Evolutionary conservation across 2,329 filamentous ascomycete species (phyloP).

Genomic region (Fusarium albidum): DNA sequence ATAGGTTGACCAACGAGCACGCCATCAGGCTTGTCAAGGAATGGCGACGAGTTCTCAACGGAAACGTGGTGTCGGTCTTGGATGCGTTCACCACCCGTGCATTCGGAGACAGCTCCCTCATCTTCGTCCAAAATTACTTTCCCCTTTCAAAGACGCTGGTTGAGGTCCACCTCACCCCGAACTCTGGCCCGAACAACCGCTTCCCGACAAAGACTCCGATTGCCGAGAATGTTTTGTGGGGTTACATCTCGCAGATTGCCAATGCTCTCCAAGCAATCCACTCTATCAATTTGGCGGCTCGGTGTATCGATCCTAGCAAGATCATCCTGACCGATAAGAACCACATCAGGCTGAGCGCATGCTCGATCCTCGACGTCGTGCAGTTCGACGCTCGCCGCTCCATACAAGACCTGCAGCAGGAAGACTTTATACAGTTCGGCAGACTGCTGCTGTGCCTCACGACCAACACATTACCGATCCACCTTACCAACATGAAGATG

Average conservation of each 20-base stretch:
- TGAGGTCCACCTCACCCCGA: conserved; percentile 74
- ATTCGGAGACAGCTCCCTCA: conserved; percentile 93
- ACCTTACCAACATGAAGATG: conserved; percentile 69
- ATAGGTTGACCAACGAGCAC: conserved; percentile 86
- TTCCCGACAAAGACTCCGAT: conserved; percentile 58
- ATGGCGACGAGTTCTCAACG: conserved; percentile 87
- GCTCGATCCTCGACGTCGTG: conserved; percentile 88
- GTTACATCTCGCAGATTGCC: conserved; percentile 90
- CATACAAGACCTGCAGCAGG: conserved; percentile 80
- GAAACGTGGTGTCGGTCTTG: conserved; percentile 83
- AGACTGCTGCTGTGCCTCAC: conserved; percentile 84
- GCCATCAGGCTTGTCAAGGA: conserved; percentile 86
- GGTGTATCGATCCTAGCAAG: conserved; percentile 87
- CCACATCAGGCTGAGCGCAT: conserved; percentile 86
- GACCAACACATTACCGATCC: conserved; percentile 66
- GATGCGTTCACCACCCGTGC: conserved; percentile 93
- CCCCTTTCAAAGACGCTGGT: conserved; percentile 89
- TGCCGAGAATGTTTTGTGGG: conserved; percentile 83
- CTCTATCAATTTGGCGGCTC: conserved; percentile 79
- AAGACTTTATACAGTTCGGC: conserved; percentile 87
- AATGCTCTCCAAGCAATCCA: conserved; percentile 91
- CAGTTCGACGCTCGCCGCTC: conserved; percentile 77
- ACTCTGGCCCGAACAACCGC: conserved; percentile 52
- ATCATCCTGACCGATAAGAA: conserved; percentile 91
- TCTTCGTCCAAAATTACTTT: conserved; percentile 94